phyloP scores from a whole-genome alignment of 805 yeast species.

The Zygoascus tannicola region DNA sequence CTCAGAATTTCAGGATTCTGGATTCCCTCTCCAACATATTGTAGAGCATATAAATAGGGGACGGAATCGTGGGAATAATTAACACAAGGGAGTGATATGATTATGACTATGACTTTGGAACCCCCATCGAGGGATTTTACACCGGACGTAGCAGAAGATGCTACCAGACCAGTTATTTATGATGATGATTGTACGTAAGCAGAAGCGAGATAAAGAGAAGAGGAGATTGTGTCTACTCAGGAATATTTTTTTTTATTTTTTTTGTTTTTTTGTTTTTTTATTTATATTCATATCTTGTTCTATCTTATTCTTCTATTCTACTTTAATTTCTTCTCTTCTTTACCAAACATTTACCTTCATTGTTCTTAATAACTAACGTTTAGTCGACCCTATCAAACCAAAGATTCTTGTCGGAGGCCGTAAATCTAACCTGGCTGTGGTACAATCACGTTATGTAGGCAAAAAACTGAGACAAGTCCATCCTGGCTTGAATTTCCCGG shows the following conservation, averaged over 20 bases:
- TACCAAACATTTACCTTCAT: no score
- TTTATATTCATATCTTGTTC: no score
- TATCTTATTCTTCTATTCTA: neutral
- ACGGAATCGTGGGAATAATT: no score
- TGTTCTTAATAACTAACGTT: no score
- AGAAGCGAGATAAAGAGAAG: neutral
- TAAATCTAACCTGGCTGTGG: slow-evolving; percentile 76
- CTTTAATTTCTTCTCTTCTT: neutral
- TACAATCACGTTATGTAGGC: slow-evolving; percentile 71
- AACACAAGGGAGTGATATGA: no score
- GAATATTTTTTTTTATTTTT: no score
- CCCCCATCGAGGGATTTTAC: slow-evolving; percentile 1
- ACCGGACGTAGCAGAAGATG: slow-evolving; percentile 2
- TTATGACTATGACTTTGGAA: neutral
- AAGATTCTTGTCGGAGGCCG: slow-evolving; percentile 66
- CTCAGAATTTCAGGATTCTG: no score
- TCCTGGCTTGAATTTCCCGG: slow-evolving; percentile 62
- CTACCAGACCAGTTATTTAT: slow-evolving; percentile 5
- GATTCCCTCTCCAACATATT: no score
- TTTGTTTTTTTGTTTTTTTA: no score
- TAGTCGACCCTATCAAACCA: slow-evolving; percentile 13
- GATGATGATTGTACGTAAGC: slow-evolving; percentile 7
- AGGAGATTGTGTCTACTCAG: neutral
- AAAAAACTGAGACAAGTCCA: slow-evolving; percentile 46
- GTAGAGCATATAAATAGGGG: no score